Evolutionary conservation across 83 land plant species (phyloP).

Genomic region (Diphasiastrum complanatum): DNA sequence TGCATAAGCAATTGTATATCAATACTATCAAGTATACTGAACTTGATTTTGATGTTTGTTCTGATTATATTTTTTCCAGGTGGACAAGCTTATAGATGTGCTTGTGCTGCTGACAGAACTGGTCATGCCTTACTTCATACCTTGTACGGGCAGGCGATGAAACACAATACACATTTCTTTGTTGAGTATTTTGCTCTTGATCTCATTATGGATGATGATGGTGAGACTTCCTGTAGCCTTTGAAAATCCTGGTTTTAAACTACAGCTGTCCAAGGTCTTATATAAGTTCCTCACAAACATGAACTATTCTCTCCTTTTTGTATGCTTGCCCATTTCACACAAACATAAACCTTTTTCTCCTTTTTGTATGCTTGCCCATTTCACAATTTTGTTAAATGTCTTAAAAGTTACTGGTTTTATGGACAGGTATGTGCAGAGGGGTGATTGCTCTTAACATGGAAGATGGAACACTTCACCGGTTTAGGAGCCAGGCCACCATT

Average conservation of each 20-base stretch:
- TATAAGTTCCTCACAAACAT: too few relatives aligned
- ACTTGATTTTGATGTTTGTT: neutral
- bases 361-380: too few relatives aligned
- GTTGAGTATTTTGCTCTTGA: conserved; percentile 98
- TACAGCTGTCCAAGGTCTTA: neutral
- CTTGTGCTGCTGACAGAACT: conserved; percentile 99
- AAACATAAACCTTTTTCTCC: too few relatives aligned
- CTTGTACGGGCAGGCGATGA: conserved; percentile 96
- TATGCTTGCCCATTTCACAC: too few relatives aligned
- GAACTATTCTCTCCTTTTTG: neutral
- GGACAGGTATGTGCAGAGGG: conserved; percentile 77
- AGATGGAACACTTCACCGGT: conserved; percentile 89
- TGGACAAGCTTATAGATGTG: conserved; percentile 99
- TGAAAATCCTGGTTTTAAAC: neutral
- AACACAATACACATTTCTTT: conserved; percentile 94
- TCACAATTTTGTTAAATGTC: too few relatives aligned
- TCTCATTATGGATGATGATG: conserved; percentile 71
- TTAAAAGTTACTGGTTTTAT: neutral
- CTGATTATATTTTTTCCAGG: conserved; percentile 36
- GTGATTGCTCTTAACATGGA: conserved; percentile 94
- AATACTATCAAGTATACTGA: neutral
- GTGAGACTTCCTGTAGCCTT: conserved; percentile 29
- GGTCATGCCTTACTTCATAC: conserved; percentile 95
- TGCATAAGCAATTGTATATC: too few relatives aligned
- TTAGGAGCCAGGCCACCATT: conserved; percentile 68